These are phyloP conservation scores for Clavispora carvajalis DNA, from an alignment of 805 yeast genomes.

Conservation along the genomic window DNA sequence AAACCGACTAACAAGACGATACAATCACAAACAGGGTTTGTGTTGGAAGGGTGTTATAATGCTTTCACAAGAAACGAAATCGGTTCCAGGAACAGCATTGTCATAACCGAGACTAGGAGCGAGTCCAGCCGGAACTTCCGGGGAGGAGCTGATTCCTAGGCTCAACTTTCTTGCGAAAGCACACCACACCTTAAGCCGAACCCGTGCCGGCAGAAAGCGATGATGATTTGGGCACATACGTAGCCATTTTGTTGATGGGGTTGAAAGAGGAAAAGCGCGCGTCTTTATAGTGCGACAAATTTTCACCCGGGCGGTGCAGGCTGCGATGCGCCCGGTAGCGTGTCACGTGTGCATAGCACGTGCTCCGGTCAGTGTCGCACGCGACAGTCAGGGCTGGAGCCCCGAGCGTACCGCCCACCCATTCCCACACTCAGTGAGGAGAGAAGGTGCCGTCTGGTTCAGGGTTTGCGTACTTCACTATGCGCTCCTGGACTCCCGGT, in stretches of 20 bases:
- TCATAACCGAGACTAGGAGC: slow-evolving; percentile 16
- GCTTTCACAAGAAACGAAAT: slow-evolving; percentile 12
- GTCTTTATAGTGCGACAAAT: neutral
- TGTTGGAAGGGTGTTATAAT: slow-evolving; percentile 9
- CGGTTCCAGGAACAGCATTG: slow-evolving; percentile 15
- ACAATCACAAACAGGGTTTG: neutral
- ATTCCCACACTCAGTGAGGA: no score
- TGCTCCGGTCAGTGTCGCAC: no score
- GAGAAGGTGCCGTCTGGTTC: no score
- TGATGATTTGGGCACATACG: slow-evolving; percentile 26
- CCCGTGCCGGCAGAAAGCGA: slow-evolving; percentile 11
- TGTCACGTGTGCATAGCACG: no score
- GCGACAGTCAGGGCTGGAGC: no score
- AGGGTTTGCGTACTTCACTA: no score
- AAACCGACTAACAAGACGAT: neutral
- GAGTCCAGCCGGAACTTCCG: slow-evolving; percentile 6
- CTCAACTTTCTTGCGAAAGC: slow-evolving; percentile 1
- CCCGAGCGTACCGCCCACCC: no score
- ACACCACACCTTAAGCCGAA: slow-evolving; percentile 15
- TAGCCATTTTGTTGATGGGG: slow-evolving; percentile 24
- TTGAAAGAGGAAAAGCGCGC: no score
- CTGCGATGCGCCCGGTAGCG: no score
- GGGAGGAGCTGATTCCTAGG: neutral
- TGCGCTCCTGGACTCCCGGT: no score
- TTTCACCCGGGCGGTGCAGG: no score